Conservation (phyloP, 2,329 filamentous ascomycete species). For the Cladosporium austrohemisphaericum region DNA sequence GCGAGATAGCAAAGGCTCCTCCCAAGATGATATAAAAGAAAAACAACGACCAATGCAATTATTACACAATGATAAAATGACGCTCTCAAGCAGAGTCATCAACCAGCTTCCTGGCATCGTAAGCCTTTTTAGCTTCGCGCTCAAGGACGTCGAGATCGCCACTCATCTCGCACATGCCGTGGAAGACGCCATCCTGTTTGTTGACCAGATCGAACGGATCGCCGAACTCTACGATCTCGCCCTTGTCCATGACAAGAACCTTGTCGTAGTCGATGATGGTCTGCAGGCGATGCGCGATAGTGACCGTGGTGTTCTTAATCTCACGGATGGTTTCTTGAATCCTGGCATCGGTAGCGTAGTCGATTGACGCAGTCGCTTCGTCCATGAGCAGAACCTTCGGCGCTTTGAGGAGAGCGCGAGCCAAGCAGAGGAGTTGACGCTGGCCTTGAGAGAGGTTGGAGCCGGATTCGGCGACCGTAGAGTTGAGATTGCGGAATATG, state of each 20-base stretch:
- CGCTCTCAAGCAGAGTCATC: constrained; percentile 25
- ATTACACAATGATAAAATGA: background rate
- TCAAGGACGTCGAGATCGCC: constrained; percentile 58
- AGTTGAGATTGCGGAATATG: constrained; percentile 82
- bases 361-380: constrained; percentile 94
- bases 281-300: constrained; percentile 90
- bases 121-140: constrained; percentile 53
- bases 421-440: constrained; percentile 88
- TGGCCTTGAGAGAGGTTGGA: constrained; percentile 95
- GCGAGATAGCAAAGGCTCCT: background rate
- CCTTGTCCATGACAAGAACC: constrained; percentile 89
- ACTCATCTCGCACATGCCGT: constrained; percentile 65
- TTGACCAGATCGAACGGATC: constrained; percentile 79
- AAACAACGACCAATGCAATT: background rate
- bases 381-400: constrained; percentile 98
- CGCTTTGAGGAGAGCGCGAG: constrained; percentile 83
- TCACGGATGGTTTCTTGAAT: constrained; percentile 97
- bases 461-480: constrained; percentile 81
- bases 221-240: constrained; percentile 81
- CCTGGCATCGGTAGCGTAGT: constrained; percentile 91
- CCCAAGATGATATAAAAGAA: background rate
- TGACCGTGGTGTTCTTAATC: constrained; percentile 86
- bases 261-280: constrained; percentile 99
- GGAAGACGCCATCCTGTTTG: constrained; percentile 64
- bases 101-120: constrained; percentile 40